Base-by-base conservation (phyloP, 208 protist species). In the Novymonas esmeraldas region DNA sequence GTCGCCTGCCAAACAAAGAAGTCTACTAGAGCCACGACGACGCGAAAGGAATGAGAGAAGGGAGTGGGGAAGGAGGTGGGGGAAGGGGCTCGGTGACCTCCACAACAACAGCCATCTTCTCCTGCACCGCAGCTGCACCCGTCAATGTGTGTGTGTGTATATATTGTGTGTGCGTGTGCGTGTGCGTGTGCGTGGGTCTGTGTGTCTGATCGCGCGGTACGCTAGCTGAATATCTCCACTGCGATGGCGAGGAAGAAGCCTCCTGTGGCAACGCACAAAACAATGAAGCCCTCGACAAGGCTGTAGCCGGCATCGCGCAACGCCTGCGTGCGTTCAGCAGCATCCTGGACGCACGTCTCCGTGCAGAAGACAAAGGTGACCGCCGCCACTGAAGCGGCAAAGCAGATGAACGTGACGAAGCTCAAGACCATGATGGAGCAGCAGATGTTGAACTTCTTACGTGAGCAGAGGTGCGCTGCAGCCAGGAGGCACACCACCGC, bases 251-350 rank as follows among this genome's bases (percentile, higher is more conserved):
- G 65, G 10, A 82, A 62, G 45, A 82, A 82, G 29, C 76, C 76
- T 18, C 65, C 64, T 7, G 52, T 45, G 14, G 71, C 70, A 9
- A 72, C 52, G 54, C 62, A 71, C 11, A 73, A 63, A 14, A 78
- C 38, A 28, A 64, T 65, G 29, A 82, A 82, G 50, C 76, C 76
- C 63, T 82, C 76, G 6, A 71, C 70, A n/a, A 82, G 50, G 20
- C 59, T 41, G 54, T 61, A 82, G 18, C 44, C 60, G 13, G 36
- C 33, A 31, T 31, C 34, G 42, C 65, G 36, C 22, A 75, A 48
- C 22, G 59, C 55, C 42, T 46, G 24, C 42, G 20, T 20, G 18
- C 18, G 39, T 0, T 20, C 46, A 18, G 22, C 22, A 5, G 33
- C n/a, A 18, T 57, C 48, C 16, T 73, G 65, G 50, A 66, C 50